A percentile compares a stretch with the other conserved stretches of the same genome.
Conservation (phyloP, 352 stramenopile species). For the Bremia lactucae region DNA sequence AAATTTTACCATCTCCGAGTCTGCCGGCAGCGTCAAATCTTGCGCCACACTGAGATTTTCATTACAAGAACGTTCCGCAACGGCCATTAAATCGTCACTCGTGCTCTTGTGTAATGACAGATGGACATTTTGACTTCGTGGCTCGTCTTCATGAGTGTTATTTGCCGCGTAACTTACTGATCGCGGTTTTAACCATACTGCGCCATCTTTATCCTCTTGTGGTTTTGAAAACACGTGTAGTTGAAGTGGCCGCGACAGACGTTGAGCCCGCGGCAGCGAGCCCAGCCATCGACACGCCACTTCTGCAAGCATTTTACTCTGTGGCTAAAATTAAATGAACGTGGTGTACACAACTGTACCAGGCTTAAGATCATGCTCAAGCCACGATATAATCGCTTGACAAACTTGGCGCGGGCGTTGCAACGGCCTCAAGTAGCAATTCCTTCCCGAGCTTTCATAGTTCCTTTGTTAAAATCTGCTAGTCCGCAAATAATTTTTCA, state of each 20-base stretch:
- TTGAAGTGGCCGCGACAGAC: slow-evolving; percentile 13
- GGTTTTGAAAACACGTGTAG: slow-evolving; percentile 5
- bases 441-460: not conserved
- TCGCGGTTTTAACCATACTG: not conserved
- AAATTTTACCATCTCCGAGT: slow-evolving; percentile 3
- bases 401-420: slow-evolving; percentile 11
- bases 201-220: not conserved
- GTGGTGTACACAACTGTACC: slow-evolving; percentile 1
- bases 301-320: slow-evolving; percentile 20
- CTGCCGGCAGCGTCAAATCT: slow-evolving; percentile 1
- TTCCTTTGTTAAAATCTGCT: not conserved
- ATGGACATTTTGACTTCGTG: slow-evolving; percentile 4
- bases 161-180: not conserved
- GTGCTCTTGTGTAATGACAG: slow-evolving; percentile 7
- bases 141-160: not conserved
- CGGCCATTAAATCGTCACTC: too few relatives aligned
- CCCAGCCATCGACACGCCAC: slow-evolving; percentile 16
- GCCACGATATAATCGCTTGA: slow-evolving; percentile 7
- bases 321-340: slow-evolving; percentile 8
- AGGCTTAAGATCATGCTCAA: slow-evolving; percentile 10
- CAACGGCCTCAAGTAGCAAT: slow-evolving; percentile 1
- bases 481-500: not conserved
- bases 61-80: too few relatives aligned
- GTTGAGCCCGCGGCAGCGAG: slow-evolving; percentile 9
- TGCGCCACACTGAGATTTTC: not conserved